Evolutionary conservation across 2,329 filamentous ascomycete species (phyloP), one percentile per base, ranked within the genome.

Genomic region (Fusarium bactridioides): DNA sequence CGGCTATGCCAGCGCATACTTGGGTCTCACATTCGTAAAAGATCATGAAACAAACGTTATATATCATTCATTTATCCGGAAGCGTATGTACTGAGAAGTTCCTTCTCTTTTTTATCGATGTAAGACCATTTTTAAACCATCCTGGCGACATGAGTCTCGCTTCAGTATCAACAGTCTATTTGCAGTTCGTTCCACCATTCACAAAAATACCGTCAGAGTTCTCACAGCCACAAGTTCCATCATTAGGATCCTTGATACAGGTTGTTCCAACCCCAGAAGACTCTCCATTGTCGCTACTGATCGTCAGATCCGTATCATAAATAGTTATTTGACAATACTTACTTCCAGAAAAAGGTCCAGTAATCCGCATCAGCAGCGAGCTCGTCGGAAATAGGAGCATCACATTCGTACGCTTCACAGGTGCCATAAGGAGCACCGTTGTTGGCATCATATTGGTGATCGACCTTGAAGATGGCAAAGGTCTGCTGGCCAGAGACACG

Each of bases 311-410:
- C 2, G 2, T 9, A 38, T 35, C 19, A 11, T 8, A 18, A 38
- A 7, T 1, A 44, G 10, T 29, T 29, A 11, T 29, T n/a, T n/a
- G n/a, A 29, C 1, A 4, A 33, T 13, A 66, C 73, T 67, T 58
- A 77, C 75, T 61, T 69, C 75, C 75, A 77, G 72, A 75, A 77
- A 44, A 77, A 77, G 13, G 75, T 77, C 75, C 75, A 77, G 69
- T 70, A 77, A 41, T 76, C 75, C 4, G 45, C 37, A n/a, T 77
- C 48, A 4, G 61, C 27, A 13, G 64, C 70, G 41, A 77, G 43
- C 40, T 64, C 56, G 7, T 38, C 44, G 15, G 63, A 61, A 15
- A 65, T 66, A 8, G 75, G 75, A 33, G 75, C 61, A 21, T 61
- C 65, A 27, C 75, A 77, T 15, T 66, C 64, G 33, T 77, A 77